Conservation (phyloP, 192 early-diverging fungal genomes). For the Dissophora globulifera region DNA sequence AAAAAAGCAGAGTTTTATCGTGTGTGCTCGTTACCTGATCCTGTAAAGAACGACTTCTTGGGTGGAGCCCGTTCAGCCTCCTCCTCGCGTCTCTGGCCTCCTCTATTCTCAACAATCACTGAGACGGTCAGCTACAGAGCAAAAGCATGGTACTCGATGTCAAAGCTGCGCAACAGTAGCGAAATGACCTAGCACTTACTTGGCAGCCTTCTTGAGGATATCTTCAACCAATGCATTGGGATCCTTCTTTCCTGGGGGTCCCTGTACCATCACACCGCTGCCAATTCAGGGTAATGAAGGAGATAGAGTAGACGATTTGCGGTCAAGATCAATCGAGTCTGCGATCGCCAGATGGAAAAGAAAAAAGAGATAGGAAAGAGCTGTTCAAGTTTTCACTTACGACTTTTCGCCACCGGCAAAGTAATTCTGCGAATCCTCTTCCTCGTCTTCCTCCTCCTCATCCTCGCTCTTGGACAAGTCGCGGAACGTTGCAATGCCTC, state of each 20-base stretch:
- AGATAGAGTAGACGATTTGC: no score
- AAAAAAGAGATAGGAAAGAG: neutral
- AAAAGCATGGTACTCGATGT: no score
- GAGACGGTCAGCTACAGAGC: neutral
- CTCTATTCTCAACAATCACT: conserved; percentile 5
- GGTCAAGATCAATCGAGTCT: no score
- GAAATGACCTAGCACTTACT: no score
- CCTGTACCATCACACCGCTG: conserved; percentile 63
- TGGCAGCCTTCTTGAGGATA: conserved; percentile 81
- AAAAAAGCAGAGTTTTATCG: no score
- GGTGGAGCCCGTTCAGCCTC: conserved; percentile 26
- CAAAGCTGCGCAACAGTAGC: no score
- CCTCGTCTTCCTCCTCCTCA: conserved; percentile 51
- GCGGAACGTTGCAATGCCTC: conserved; percentile 59
- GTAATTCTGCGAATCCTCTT: conserved; percentile 74
- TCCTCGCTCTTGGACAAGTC: conserved; percentile 51
- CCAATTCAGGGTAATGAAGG: neutral
- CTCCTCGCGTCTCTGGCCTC: conserved; percentile 38
- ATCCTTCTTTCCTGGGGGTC: conserved; percentile 57
- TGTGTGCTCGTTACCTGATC: conserved; percentile 54
- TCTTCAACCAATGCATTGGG: conserved; percentile 74
- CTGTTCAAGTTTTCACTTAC: conserved; percentile 62
- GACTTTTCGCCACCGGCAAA: conserved; percentile 97
- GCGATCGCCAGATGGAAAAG: neutral
- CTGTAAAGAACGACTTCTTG: conserved; percentile 36